A percentile compares a stretch with the other conserved stretches of the same genome.
Conservation (phyloP, 2,329 filamentous ascomycete species). For the Penicillium glabrum region DNA sequence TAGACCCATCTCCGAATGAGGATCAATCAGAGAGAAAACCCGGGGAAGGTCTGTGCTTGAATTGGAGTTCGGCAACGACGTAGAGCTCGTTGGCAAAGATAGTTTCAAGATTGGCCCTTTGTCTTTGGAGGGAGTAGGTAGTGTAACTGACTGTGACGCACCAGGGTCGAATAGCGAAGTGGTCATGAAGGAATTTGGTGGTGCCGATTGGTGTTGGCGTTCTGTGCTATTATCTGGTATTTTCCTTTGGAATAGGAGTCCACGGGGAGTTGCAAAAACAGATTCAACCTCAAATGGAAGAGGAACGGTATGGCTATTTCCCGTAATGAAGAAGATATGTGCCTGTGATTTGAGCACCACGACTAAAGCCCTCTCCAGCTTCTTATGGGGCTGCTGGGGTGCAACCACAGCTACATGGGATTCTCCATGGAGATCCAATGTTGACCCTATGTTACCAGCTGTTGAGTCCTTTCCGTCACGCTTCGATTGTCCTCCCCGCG, state of each 20-base stretch:
- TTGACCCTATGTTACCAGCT: conserved; percentile 17
- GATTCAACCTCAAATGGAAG: conserved; percentile 92
- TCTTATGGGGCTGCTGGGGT: conserved; percentile 22
- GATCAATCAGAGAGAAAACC: conserved; percentile 81
- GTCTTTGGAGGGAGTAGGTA: conserved; percentile 23
- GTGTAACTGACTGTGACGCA: conserved; percentile 34
- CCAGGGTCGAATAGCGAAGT: conserved; percentile 55
- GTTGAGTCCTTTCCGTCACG: conserved; percentile 27
- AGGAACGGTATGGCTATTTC: conserved; percentile 84
- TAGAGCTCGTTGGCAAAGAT: conserved; percentile 54
- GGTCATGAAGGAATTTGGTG: conserved; percentile 80
- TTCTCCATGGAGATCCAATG: conserved; percentile 29
- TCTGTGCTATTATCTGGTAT: conserved; percentile 40
- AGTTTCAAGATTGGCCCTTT: conserved; percentile 50
- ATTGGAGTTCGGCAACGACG: conserved; percentile 58
- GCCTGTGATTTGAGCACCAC: conserved; percentile 91
- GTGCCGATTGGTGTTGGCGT: conserved; percentile 51
- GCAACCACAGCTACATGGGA: conserved; percentile 17
- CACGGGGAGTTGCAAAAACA: conserved; percentile 77
- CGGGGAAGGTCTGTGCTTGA: conserved; percentile 57
- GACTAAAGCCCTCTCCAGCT: conserved; percentile 66
- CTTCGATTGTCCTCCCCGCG: conserved; percentile 11
- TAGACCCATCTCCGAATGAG: conserved; percentile 79
- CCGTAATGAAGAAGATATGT: conserved; percentile 87
- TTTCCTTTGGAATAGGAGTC: conserved; percentile 84